A percentile compares a stretch with the other conserved stretches of the same genome.
Conservation (phyloP, 73 alveolate genomes). For the Paramecium octaurelia region DNA sequence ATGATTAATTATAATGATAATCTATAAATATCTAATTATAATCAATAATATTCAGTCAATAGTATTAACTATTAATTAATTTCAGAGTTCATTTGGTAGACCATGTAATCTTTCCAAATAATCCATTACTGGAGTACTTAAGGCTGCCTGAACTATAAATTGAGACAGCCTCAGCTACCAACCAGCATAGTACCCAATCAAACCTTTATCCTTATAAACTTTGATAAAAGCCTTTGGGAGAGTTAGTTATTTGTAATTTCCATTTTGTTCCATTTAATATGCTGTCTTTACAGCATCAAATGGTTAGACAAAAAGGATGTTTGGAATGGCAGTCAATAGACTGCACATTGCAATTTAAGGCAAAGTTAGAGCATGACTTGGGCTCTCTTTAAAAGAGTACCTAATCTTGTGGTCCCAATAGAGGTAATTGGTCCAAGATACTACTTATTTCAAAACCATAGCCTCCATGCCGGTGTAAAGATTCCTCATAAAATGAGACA, state of each 20-base stretch:
- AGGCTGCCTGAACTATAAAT: background rate
- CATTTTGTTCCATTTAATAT: conserved; percentile 24
- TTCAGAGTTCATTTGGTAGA: background rate
- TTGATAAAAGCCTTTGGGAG: background rate
- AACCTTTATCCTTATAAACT: background rate
- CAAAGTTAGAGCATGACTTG: background rate
- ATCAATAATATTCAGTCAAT: background rate
- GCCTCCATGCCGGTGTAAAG: background rate
- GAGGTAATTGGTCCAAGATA: conserved; percentile 3
- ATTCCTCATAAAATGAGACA: background rate
- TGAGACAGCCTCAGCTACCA: background rate
- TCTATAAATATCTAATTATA: background rate
- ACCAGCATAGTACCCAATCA: conserved; percentile 16
- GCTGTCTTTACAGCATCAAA: conserved; percentile 8
- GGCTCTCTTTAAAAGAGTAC: background rate
- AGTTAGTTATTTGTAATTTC: background rate
- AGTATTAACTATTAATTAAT: background rate
- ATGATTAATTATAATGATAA: conserved; percentile 5
- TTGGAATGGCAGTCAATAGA: background rate
- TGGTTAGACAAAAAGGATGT: background rate
- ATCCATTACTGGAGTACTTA: conserved; percentile 11
- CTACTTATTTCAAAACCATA: background rate
- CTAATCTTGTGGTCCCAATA: conserved; percentile 23
- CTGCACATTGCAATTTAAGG: background rate
- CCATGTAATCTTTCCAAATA: conserved; percentile 32